Evolutionary conservation across 805 yeast species (phyloP).

Genomic region (Wickerhamiella allomyrinae): DNA sequence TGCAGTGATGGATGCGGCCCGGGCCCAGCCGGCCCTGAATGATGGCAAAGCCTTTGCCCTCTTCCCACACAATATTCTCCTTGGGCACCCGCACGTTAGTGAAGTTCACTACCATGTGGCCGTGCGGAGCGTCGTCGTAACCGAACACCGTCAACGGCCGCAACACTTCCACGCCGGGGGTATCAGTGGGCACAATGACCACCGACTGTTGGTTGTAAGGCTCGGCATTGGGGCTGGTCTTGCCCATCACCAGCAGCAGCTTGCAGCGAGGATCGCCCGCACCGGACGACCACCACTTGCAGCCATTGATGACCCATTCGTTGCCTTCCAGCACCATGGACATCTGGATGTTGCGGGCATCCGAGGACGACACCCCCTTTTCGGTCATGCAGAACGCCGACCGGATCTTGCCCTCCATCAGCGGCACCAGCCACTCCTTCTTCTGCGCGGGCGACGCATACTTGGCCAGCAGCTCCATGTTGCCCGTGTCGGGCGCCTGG

Average conservation of each 20-base stretch:
- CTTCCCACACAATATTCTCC: constrained; percentile 31
- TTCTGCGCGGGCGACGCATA: constrained; percentile 32
- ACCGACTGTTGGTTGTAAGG: constrained; percentile 43
- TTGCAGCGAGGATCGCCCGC: constrained; percentile 52
- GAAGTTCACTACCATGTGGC: constrained; percentile 49
- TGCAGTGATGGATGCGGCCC: constrained; percentile 58
- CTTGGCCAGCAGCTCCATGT: constrained; percentile 34
- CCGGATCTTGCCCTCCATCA: constrained; percentile 40
- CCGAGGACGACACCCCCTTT: constrained; percentile 44
- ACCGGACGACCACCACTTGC: constrained; percentile 60
- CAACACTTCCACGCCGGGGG: constrained; percentile 35
- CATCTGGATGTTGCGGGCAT: constrained; percentile 43
- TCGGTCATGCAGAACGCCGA: constrained; percentile 57
- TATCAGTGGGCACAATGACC: constrained; percentile 37
- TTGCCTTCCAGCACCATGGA: constrained; percentile 33
- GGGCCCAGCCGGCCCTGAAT: constrained; percentile 55
- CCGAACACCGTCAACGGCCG: constrained; percentile 45
- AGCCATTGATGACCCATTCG: constrained; percentile 38
- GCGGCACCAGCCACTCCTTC: constrained; percentile 36
- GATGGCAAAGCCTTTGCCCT: constrained; percentile 47
- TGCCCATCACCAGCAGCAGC: constrained; percentile 41
- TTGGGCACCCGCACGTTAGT: constrained; percentile 34
- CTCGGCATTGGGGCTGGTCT: constrained; percentile 23
- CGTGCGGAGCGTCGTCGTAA: constrained; percentile 57
- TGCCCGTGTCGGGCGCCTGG: constrained; percentile 52